A percentile compares a stretch with the other conserved stretches of the same genome.
These are phyloP conservation scores for Nannochloris sp. DNA, from an alignment of 139 green algal species.

Conservation along the genomic window DNA sequence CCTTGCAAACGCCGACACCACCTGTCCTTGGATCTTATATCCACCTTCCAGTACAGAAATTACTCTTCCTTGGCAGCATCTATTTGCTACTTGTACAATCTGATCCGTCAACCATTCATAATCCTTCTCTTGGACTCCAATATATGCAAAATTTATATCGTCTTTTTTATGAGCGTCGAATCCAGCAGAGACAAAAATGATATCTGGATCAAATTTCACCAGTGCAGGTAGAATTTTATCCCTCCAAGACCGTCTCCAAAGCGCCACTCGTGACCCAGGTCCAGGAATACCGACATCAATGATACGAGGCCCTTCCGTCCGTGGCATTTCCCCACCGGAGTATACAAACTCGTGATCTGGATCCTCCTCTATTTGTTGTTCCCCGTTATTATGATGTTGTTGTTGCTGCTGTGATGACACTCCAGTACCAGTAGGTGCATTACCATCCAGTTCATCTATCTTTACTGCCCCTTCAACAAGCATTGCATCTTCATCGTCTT, in stretches of 20 bases:
- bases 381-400: background rate
- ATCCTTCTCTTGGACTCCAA: constrained; percentile 76
- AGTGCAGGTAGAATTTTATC: constrained; percentile 73
- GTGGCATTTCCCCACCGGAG: constrained; percentile 12
- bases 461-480: background rate
- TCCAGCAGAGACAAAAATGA: constrained; percentile 84
- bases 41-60: constrained; percentile 85
- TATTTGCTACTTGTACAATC: constrained; percentile 59
- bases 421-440: background rate
- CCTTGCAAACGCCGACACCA: constrained; percentile 75
- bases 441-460: background rate
- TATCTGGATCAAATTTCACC: constrained; percentile 64
- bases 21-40: constrained; percentile 78
- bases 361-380: constrained; percentile 26
- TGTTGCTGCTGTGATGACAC: background rate
- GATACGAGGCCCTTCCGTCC: constrained; percentile 51
- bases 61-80: constrained; percentile 69
- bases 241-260: constrained; percentile 77
- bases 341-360: constrained; percentile 35
- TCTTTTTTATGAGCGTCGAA: constrained; percentile 88
- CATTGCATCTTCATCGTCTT: background rate
- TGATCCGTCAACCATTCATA: constrained; percentile 87
- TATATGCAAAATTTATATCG: constrained; percentile 78
- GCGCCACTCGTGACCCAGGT: constrained; percentile 29
- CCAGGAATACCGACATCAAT: constrained; percentile 85